Conservation (phyloP, 169 alveolate genomes). For the Toxoplasma gondii region DNA sequence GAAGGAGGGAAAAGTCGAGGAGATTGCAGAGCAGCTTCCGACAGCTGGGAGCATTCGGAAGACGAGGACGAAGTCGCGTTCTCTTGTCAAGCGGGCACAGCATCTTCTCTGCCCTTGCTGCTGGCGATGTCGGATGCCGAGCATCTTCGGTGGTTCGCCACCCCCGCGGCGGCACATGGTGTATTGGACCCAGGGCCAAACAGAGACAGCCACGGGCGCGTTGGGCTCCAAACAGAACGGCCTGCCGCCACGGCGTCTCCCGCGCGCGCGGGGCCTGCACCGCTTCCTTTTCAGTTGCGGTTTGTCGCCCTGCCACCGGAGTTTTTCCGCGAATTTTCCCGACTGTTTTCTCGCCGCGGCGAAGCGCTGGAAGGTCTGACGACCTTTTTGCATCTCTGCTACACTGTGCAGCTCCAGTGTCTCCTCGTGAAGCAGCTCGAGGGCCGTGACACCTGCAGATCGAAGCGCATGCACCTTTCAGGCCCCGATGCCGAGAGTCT, state of each 20-base stretch:
- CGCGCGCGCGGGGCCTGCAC: background rate
- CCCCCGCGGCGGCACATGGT: background rate
- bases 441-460: background rate
- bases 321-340: slow-evolving; percentile 37
- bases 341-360: slow-evolving; percentile 17
- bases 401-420: slow-evolving; percentile 4
- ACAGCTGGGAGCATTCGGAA: background rate
- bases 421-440: background rate
- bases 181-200: too few species aligned
- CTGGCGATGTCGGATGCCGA: background rate
- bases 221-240: too few species aligned
- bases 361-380: background rate
- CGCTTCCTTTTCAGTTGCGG: background rate
- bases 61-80: background rate
- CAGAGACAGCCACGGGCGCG: too few species aligned
- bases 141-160: background rate
- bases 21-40: background rate
- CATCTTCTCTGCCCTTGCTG: background rate
- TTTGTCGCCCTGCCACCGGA: slow-evolving; percentile 50
- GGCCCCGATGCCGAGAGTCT: background rate
- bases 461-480: background rate
- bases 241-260: background rate
- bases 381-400: slow-evolving; percentile 13
- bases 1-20: background rate
- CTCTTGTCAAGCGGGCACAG: background rate